Conservation (phyloP, 2,329 filamentous ascomycete species). For the Decorospora gaudefroyi region DNA sequence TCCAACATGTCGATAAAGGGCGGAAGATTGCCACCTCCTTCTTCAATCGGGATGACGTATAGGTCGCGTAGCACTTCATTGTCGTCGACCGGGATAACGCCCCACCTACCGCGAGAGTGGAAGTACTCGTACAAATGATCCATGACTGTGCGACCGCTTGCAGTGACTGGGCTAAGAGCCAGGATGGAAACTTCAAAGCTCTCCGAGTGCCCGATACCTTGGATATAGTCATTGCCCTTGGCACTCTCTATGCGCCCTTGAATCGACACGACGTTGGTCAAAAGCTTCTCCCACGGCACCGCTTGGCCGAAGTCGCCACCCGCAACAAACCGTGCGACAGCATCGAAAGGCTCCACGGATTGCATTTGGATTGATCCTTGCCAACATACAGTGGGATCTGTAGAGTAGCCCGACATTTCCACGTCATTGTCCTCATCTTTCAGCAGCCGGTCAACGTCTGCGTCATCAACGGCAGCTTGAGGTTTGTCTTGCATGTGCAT, state of each 20-base stretch:
- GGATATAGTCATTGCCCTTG: slow-evolving; percentile 88
- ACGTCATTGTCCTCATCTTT: slow-evolving; percentile 79
- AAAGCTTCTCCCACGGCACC: slow-evolving; percentile 73
- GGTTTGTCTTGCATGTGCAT: slow-evolving; percentile 50
- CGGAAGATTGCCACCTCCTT: slow-evolving; percentile 69
- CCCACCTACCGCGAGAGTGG: slow-evolving; percentile 77
- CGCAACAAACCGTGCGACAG: slow-evolving; percentile 79
- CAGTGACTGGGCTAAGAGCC: slow-evolving; percentile 66
- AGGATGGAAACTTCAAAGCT: slow-evolving; percentile 85
- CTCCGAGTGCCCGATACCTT: slow-evolving; percentile 78
- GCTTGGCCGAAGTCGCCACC: slow-evolving; percentile 75
- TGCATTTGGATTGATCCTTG: slow-evolving; percentile 64
- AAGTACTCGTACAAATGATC: slow-evolving; percentile 87
- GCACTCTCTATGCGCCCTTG: slow-evolving; percentile 80
- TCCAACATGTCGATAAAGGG: slow-evolving; percentile 89
- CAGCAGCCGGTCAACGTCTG: slow-evolving; percentile 87
- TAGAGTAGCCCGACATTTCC: slow-evolving; percentile 75
- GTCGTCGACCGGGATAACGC: slow-evolving; percentile 67
- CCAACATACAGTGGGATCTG: slow-evolving; percentile 68
- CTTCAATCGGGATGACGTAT: slow-evolving; percentile 84
- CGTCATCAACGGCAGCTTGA: slow-evolving; percentile 70
- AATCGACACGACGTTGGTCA: slow-evolving; percentile 71
- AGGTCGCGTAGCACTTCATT: slow-evolving; percentile 85
- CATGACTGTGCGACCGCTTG: slow-evolving; percentile 64
- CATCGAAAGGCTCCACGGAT: slow-evolving; percentile 73